Evolutionary conservation across 1,284 basidiomycete genomes (phyloP).

Genomic region (Rhodotorula sp.): DNA sequence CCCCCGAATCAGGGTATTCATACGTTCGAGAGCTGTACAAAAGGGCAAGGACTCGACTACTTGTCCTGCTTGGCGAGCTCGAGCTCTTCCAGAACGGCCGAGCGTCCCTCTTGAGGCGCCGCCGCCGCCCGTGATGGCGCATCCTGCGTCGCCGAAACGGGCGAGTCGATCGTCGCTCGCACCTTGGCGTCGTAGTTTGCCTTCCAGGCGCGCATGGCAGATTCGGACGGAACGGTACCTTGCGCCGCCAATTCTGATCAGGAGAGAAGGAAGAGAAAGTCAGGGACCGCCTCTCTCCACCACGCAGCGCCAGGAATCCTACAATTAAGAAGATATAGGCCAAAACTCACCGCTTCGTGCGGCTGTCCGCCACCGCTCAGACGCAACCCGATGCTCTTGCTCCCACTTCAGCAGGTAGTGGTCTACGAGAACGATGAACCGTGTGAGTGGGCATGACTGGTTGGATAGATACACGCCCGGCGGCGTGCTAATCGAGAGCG

Average conservation of each 20-base stretch:
- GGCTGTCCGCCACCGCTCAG: constrained; percentile 27
- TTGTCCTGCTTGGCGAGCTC: constrained; percentile 19
- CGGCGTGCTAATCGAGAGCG: background rate
- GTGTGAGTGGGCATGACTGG: too few species aligned
- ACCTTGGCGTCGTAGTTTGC: constrained; percentile 15
- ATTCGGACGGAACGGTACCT: constrained; percentile 22
- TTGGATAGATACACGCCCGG: background rate
- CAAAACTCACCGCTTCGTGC: constrained; percentile 31
- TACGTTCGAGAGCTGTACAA: background rate
- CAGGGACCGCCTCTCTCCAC: background rate
- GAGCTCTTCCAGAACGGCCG: constrained; percentile 22
- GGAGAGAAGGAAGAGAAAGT: too few species aligned
- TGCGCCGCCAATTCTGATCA: constrained; percentile 9
- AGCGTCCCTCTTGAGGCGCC: constrained; percentile 1
- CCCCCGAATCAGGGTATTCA: background rate
- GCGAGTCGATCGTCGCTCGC: constrained; percentile 12
- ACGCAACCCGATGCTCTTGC: constrained; percentile 12
- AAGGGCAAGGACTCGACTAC: background rate
- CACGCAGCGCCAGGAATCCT: too few species aligned
- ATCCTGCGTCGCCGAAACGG: background rate
- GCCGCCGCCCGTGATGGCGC: background rate
- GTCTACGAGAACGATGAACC: background rate
- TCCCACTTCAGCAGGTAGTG: constrained; percentile 33
- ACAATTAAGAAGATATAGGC: too few species aligned
- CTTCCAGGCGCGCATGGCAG: constrained; percentile 31